Evolutionary conservation across 2,329 filamentous ascomycete genomes (phyloP), one percentile per base, ranked within the genome.

Genomic region (Cytospora paraplurivora): DNA sequence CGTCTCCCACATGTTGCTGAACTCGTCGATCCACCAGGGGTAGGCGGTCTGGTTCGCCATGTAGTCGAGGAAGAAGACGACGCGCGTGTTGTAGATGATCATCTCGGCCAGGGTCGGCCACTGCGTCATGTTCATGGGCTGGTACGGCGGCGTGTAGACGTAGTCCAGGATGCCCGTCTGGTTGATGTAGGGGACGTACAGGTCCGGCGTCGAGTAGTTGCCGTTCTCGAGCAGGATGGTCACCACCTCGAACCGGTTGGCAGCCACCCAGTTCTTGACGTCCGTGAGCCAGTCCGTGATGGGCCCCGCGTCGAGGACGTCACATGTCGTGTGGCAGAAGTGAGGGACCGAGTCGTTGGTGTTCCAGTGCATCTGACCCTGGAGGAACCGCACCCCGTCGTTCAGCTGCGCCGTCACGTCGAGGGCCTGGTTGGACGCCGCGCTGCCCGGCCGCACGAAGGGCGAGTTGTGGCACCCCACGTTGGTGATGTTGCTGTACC

Each of bases 1-100:
- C 0, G 93, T 94, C 78, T 97, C 92, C 91, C 91, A 97, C 77
- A 96, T 84, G 72, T 96, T 90, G 7, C 85, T 85, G 78, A 97
- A 97, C 76, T 97, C 83, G 74, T 96, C 91, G 49, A 97, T 81
- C 50, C 97, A 83, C 86, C 92, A 97, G 0, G 93, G 92, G 19
- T 92, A 88, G 21, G 82, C 81, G 0, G 81, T 85, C 76, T 96
- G 90, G 74, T 97, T 88, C 68, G 92, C 91, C 68, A 88, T 81
- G 78, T 96, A 96, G 77, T 96, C 92, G 77, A 96, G 84, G 76
- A 95, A 92, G 75, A 95, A 83, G 67, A 96, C 82, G 1, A 91
- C 88, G 12, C 92, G 85, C 75, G 91, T 86, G 63, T 85, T 84
- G 21, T 73, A 78, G 11, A 93, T 73, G 68, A 96, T 93, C 83